These are phyloP conservation scores for Cystobasidium pallidum DNA, from an alignment of 1,284 basidiomycete genomes.

Conservation along the genomic window DNA sequence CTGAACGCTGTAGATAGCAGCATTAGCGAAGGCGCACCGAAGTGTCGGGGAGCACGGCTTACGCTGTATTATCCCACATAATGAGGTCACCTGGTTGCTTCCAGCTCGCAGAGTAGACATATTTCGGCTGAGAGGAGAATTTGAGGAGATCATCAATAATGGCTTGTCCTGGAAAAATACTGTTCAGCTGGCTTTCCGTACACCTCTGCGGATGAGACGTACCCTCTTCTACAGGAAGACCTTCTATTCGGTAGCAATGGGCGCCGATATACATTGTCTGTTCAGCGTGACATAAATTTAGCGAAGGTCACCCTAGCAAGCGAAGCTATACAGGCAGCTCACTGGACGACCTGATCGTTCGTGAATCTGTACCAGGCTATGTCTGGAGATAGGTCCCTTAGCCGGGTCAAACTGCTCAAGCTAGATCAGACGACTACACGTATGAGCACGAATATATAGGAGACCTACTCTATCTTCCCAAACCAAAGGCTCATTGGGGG, in stretches of 20 bases:
- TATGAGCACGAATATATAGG: not conserved
- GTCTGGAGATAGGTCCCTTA: conserved; percentile 22
- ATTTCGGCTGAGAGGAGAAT: conserved; percentile 53
- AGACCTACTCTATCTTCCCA: conserved; percentile 21
- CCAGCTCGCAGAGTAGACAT: conserved; percentile 53
- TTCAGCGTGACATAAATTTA: not conserved
- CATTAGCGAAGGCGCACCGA: not conserved
- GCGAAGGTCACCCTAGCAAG: not conserved
- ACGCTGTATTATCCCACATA: conserved; percentile 43
- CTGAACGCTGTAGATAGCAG: conserved; percentile 4
- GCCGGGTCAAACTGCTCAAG: conserved; percentile 26
- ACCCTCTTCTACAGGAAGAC: conserved; percentile 28
- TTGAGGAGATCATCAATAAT: conserved; percentile 53
- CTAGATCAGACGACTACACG: not conserved
- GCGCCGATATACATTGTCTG: conserved; percentile 32
- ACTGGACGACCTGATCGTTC: conserved; percentile 19
- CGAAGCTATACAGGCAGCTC: not conserved
- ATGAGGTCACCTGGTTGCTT: conserved; percentile 54
- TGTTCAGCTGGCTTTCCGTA: not conserved
- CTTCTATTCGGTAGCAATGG: conserved; percentile 28
- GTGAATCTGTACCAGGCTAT: conserved; percentile 19
- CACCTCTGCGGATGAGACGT: not conserved
- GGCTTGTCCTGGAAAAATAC: conserved; percentile 15
- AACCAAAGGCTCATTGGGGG: conserved; percentile 14
- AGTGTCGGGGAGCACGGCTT: not conserved